Percentiles rank a stretch among this genome's conserved stretches.
Evolutionary conservation across 1,284 basidiomycete species (phyloP).

Genomic region (Austropuccinia psidii): DNA sequence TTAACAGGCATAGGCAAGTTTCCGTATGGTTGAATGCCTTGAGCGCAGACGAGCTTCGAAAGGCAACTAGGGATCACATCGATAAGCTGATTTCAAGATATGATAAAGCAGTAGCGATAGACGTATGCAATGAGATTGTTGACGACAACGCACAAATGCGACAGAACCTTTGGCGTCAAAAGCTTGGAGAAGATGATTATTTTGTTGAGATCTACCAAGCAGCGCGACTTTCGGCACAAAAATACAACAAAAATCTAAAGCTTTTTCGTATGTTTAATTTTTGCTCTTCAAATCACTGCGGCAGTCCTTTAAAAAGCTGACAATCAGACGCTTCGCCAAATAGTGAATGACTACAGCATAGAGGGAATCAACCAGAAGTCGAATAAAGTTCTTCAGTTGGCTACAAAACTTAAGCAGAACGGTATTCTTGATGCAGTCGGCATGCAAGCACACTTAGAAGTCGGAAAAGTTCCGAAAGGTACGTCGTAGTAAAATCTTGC

Average conservation of each 20-base stretch:
- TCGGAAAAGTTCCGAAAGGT: slow-evolving; percentile 10
- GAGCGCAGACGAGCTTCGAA: slow-evolving; percentile 1
- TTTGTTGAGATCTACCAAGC: not conserved
- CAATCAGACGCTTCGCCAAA: not conserved
- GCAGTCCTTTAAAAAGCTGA: not conserved
- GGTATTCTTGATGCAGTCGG: slow-evolving; percentile 2
- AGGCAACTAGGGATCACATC: not conserved
- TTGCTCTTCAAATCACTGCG: not conserved
- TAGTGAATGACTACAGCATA: slow-evolving; percentile 9
- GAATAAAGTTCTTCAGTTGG: not conserved
- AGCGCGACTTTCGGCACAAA: not conserved
- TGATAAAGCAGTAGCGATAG: not conserved
- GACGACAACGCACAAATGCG: not conserved
- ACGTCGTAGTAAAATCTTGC: too few species aligned
- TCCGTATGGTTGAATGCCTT: not conserved
- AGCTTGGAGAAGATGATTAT: not conserved
- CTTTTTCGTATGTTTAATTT: not conserved
- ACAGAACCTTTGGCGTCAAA: not conserved
- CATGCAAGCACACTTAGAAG: not conserved
- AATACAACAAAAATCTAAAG: not conserved
- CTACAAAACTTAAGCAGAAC: not conserved
- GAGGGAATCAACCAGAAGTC: slow-evolving; percentile 1
- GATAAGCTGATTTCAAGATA: not conserved
- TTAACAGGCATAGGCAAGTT: not conserved
- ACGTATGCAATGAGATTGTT: slow-evolving; percentile 8